Percentiles rank a stretch among this genome's conserved stretches.
Conservation (phyloP, 176 grass and related monocot genomes). For the Oropetium thomaeum region DNA sequence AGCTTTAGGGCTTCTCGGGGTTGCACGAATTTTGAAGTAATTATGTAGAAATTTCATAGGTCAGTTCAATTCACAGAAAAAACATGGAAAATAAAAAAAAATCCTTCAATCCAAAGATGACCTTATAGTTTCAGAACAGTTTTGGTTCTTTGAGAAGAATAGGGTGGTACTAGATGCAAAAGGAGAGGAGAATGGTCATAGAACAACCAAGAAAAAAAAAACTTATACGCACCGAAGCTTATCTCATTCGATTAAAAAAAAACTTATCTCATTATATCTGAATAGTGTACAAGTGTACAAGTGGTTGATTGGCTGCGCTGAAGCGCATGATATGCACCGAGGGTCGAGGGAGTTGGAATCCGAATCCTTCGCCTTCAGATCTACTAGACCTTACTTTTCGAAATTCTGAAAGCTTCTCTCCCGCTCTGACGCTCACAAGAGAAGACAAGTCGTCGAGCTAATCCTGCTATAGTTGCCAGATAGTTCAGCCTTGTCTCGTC, state of each 20-base stretch:
- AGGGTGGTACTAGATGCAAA: too few relatives aligned
- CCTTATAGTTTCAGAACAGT: too few relatives aligned
- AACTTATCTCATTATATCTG: not conserved
- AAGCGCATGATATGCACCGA: not conserved
- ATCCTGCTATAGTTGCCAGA: not conserved
- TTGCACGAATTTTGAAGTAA: too few relatives aligned
- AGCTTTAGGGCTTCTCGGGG: not conserved
- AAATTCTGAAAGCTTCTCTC: not conserved
- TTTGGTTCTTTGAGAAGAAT: too few relatives aligned
- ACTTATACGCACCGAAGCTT: too few relatives aligned
- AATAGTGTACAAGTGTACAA: not conserved
- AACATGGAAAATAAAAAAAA: too few relatives aligned
- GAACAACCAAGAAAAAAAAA: too few relatives aligned
- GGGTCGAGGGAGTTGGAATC: constrained; percentile 6
- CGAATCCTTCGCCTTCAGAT: not conserved
- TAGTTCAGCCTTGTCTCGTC: not conserved
- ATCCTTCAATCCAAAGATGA: too few relatives aligned
- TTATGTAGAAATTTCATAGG: too few relatives aligned
- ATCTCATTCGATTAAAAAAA: too few relatives aligned
- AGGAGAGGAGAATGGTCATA: too few relatives aligned
- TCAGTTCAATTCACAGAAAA: too few relatives aligned
- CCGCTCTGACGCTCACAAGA: not conserved
- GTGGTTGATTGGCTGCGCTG: not conserved
- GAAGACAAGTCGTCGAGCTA: not conserved
- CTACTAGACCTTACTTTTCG: not conserved